Evolutionary conservation across 257 asterid genomes (phyloP), one percentile per base, ranked within the genome.

Genomic region (Solanum pimpinellifolium): DNA sequence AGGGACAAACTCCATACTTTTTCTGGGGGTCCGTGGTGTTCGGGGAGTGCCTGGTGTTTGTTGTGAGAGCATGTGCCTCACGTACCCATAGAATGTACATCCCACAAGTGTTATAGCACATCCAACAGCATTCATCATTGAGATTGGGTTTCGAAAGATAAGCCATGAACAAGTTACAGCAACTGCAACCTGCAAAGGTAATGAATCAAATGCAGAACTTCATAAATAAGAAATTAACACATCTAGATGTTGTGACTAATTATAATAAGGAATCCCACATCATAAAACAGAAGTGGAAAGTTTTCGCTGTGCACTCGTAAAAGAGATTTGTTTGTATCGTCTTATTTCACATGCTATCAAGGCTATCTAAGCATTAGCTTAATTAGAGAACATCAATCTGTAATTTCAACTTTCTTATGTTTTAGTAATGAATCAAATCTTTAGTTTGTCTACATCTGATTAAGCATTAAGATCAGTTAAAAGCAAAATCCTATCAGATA

Each of bases 111-210:
- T 95, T 86, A 97, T 91, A 0, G 90, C 90, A 85, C 99, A 97
- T 62, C 99, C 98, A 20, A 97, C 81, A 0, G 98, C 98, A 60
- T 97, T 97, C 98, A 94, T 90, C 85, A 88, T 69, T 12, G 99
- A 94, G 84, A 97, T 95, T 27, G 99, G 99, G 87, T 97, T 97
- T 37, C 92, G 91, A 89, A 97, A 97, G 35, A 97, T 94, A 83
- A 97, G 90, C 99, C 99, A 97, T 42, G 99, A 97, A 90, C 94
- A 94, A 20, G 98, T 93, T 72, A 97, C 94, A 20, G 99, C 98
- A 62, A 97, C 99, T 2, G 99, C 98, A 86, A 97, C 99, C 99
- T 96, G 89, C 46, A 60, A 84, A 41, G 35, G 52, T 31, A 84
- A 59, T 10, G 62, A 72, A 20, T 52, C 31, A 80, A 49, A 2